A percentile compares a stretch with the other conserved stretches of the same genome.
phyloP scores from a whole-genome alignment of 768 basidiomycete species.

The Agaricus blazei region DNA sequence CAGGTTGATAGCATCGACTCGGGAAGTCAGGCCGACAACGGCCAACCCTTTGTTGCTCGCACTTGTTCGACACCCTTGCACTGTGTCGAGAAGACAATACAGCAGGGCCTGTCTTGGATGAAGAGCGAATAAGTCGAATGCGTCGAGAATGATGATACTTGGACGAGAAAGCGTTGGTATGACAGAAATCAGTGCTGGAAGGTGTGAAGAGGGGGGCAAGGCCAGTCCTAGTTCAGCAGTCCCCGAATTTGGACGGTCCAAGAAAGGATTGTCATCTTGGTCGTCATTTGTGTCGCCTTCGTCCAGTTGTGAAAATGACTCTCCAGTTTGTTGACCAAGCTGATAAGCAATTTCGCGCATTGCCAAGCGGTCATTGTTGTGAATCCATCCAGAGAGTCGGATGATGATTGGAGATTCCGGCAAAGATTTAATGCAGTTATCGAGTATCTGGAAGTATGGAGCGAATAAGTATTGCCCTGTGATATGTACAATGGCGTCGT shows the following conservation, averaged over 20 bases:
- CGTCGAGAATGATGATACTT: conserved; percentile 80
- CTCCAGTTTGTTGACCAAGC: conserved; percentile 71
- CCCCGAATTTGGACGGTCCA: conserved; percentile 24
- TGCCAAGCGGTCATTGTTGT: conserved; percentile 84
- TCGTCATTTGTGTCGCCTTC: conserved; percentile 24
- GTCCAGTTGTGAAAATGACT: conserved; percentile 36
- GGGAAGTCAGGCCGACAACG: conserved; percentile 81
- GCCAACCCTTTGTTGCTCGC: conserved; percentile 63
- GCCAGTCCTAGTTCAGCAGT: conserved; percentile 21
- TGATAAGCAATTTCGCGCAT: conserved; percentile 90
- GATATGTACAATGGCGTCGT: conserved; percentile 16
- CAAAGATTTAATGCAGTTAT: conserved; percentile 46
- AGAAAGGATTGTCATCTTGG: conserved; percentile 43
- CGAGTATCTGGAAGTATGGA: conserved; percentile 44
- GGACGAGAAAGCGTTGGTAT: conserved; percentile 78
- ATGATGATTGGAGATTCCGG: conserved; percentile 61
- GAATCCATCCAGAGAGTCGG: conserved; percentile 80
- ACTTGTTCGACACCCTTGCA: conserved; percentile 72
- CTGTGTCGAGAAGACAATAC: conserved; percentile 94
- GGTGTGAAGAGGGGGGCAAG: conserved; percentile 62
- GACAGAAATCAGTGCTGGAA: conserved; percentile 69
- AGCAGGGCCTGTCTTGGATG: conserved; percentile 91
- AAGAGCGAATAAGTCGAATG: conserved; percentile 89
- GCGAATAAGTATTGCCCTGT: conserved; percentile 1
- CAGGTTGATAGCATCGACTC: conserved; percentile 82